Evolutionary conservation across 2,329 filamentous ascomycete species (phyloP), one percentile per base, ranked within the genome.

Genomic region (Epichloe sibirici): DNA sequence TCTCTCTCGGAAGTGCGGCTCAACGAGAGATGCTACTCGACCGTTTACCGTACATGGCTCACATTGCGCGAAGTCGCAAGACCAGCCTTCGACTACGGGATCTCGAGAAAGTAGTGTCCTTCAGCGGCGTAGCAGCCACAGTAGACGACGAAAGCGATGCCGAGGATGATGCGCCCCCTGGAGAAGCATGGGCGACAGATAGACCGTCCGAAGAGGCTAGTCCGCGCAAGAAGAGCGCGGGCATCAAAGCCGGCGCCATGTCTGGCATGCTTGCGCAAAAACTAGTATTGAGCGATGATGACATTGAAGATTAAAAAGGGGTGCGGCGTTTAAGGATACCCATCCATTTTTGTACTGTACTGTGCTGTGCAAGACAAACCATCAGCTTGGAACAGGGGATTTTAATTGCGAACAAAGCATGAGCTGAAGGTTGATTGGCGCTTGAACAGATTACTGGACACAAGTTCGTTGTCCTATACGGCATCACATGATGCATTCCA

Each of bases 21-120:
- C 82, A 83, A 38, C 77, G 76, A 43, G 88, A 91, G 65, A 77
- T 93, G 72, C 69, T 96, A 0, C 78, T 96, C 25, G 88, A 97
- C 58, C 82, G 89, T 8, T 75, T 98, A 0, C 93, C 93, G 0
- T 97, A 95, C 66, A 82, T 93, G 74, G 76, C 83, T 1, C 76
- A 80, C 49, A 87, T 96, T 62, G 67, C 71, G 2, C 71, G 75
- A 15, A 63, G 68, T 35, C 63, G 69, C 57, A 70, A 69, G 58
- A 65, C 68, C 59, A 56, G 66, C 61, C 61, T 71, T 54, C 67
- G 70, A n/a, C 67, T 77, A 2, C 74, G 72, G 49, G 80, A 85
- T 21, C 73, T 90, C 8, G 81, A 85, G 52, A 83, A 78, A 60
- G 77, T 94, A 7, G 83, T 83, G 0, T 76, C 76, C 2, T 86